Evolutionary conservation across 2,329 filamentous ascomycete genomes (phyloP).

Genomic region (Mycosphaerella sp.): DNA sequence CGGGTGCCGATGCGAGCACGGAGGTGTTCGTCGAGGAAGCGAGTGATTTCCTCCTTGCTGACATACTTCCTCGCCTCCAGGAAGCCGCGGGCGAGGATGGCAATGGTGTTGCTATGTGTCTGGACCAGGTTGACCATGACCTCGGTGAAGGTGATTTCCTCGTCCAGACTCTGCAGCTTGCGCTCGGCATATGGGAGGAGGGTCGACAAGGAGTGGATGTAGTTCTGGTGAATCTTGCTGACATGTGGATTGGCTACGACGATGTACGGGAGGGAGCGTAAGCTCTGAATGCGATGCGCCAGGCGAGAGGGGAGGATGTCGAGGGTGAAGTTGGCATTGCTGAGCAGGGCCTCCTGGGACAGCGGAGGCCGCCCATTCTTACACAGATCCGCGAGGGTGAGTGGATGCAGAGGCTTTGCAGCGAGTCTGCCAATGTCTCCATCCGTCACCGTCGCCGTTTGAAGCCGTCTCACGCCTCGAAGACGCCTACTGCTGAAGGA

Average conservation of each 20-base stretch:
- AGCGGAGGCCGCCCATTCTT: slow-evolving; percentile 84
- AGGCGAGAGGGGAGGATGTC: slow-evolving; percentile 86
- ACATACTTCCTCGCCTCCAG: slow-evolving; percentile 92
- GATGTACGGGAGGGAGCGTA: slow-evolving; percentile 92
- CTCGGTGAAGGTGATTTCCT: slow-evolving; percentile 86
- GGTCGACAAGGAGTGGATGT: slow-evolving; percentile 85
- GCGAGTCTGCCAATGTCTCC: slow-evolving; percentile 75
- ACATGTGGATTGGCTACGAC: slow-evolving; percentile 98
- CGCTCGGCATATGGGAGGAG: slow-evolving; percentile 75
- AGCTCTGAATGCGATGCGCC: slow-evolving; percentile 85
- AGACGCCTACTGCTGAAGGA: neutral
- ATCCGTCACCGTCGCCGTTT: slow-evolving; percentile 50
- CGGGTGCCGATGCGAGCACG: slow-evolving; percentile 90
- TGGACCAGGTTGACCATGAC: slow-evolving; percentile 92
- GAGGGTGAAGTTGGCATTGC: slow-evolving; percentile 92
- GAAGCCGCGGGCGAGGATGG: slow-evolving; percentile 84
- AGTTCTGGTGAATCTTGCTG: slow-evolving; percentile 90
- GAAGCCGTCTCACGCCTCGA: slow-evolving; percentile 26
- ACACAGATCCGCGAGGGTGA: slow-evolving; percentile 83
- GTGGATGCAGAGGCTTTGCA: slow-evolving; percentile 66
- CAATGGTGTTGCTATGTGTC: slow-evolving; percentile 91
- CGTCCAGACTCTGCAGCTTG: slow-evolving; percentile 68
- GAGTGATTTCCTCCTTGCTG: slow-evolving; percentile 71
- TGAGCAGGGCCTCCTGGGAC: slow-evolving; percentile 69
- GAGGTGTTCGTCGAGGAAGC: slow-evolving; percentile 88